Percentiles rank a stretch among this genome's conserved stretches.
These are phyloP conservation scores for Oryza meridionalis DNA, from an alignment of 176 grass and related monocot genomes.

Conservation along the genomic window DNA sequence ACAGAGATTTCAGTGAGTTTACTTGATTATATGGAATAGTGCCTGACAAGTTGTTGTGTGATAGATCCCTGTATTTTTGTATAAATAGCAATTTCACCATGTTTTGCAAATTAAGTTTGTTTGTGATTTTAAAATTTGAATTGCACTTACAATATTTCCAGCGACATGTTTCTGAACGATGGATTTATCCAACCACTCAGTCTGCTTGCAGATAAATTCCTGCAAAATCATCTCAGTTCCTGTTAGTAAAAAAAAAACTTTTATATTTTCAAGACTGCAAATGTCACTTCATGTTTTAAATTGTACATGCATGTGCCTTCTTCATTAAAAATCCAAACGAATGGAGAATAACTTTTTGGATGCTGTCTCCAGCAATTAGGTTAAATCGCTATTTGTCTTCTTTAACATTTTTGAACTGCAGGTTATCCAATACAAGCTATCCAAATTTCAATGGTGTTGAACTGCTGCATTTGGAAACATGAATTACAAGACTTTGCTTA, in stretches of 20 bases:
- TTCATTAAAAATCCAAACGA: too few relatives aligned
- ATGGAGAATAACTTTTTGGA: too few relatives aligned
- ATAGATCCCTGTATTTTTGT: slow-evolving; percentile 42
- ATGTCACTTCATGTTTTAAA: too few relatives aligned
- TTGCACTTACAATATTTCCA: slow-evolving; percentile 21
- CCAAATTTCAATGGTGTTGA: too few relatives aligned
- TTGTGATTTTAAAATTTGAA: not conserved
- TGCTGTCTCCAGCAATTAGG: too few relatives aligned
- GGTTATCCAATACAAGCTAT: too few relatives aligned
- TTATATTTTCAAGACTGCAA: too few relatives aligned
- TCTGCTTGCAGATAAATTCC: not conserved
- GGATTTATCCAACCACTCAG: not conserved
- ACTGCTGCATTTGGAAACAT: too few relatives aligned
- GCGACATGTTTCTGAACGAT: slow-evolving; percentile 9
- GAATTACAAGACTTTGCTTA: too few relatives aligned
- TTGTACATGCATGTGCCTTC: too few relatives aligned
- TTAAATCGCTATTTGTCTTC: too few relatives aligned
- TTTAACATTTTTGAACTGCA: too few relatives aligned
- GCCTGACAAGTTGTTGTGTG: slow-evolving; percentile 50
- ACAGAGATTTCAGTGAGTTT: slow-evolving; percentile 34
- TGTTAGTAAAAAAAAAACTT: not conserved
- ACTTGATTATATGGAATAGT: slow-evolving; percentile 34
- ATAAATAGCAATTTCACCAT: not conserved
- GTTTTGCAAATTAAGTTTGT: not conserved
- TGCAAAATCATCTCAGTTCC: slow-evolving; percentile 9